phyloP scores from a whole-genome alignment of 2,329 filamentous ascomycete genomes.

The Phialophora macrospora region DNA sequence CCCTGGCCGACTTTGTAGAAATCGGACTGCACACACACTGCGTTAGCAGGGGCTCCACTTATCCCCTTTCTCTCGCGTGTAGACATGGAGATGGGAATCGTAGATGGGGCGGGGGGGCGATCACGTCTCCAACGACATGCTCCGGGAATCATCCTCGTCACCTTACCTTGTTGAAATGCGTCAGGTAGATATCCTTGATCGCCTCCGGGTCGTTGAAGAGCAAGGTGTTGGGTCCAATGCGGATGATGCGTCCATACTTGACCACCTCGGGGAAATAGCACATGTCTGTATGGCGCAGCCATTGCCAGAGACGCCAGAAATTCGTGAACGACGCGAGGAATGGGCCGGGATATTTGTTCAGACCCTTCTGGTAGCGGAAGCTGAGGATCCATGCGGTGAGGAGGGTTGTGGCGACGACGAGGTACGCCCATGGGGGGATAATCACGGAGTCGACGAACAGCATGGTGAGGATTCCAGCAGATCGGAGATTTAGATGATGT shows the following conservation, averaged over 20 bases:
- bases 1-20: conserved; percentile 25
- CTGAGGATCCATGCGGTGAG: conserved; percentile 18
- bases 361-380: conserved; percentile 24
- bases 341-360: conserved; percentile 26
- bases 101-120: not conserved
- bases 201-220: conserved; percentile 68
- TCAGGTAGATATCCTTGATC: conserved; percentile 62
- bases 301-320: conserved; percentile 25
- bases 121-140: not conserved
- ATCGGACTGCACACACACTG: conserved; percentile 14
- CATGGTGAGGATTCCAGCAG: not conserved
- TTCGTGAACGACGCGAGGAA: conserved; percentile 25
- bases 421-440: conserved; percentile 6
- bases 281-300: conserved; percentile 13
- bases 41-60: not conserved
- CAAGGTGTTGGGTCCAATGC: conserved; percentile 68
- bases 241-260: conserved; percentile 64
- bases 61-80: not conserved
- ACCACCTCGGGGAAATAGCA: conserved; percentile 13
- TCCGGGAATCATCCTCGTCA: not conserved
- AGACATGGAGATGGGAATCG: not conserved
- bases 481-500: not conserved
- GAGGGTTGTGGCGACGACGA: not conserved
- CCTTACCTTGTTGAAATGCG: conserved; percentile 24
- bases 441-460: conserved; percentile 7